These are phyloP conservation scores for Sugiyamaella xylanicola DNA, from an alignment of 1,139 yeast species.

Conservation along the genomic window DNA sequence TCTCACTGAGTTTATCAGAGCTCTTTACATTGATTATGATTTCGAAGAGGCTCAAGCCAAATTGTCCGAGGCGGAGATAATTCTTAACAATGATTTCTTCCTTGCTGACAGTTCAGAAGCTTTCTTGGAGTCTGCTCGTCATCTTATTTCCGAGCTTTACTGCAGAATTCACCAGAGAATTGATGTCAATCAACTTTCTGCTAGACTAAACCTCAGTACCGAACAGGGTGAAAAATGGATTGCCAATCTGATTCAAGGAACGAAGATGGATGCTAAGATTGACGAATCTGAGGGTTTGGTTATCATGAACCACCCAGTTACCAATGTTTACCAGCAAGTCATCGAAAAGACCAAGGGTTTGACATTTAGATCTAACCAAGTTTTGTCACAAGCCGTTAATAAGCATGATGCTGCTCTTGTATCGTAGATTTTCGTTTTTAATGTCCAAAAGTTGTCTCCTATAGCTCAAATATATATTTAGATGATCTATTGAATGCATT, in stretches of 20 bases:
- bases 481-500: not conserved
- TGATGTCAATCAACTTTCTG: constrained; percentile 48
- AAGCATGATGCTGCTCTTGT: constrained; percentile 32
- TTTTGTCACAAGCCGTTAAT: constrained; percentile 44
- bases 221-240: constrained; percentile 56
- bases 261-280: constrained; percentile 54
- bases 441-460: constrained; percentile 6
- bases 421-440: constrained; percentile 19
- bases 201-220: constrained; percentile 47
- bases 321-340: constrained; percentile 56
- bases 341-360: constrained; percentile 63
- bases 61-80: constrained; percentile 50
- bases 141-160: constrained; percentile 54
- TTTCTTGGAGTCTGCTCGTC: constrained; percentile 52
- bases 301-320: constrained; percentile 50
- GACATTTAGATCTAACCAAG: constrained; percentile 58
- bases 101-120: constrained; percentile 47
- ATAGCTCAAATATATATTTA: constrained; percentile 4
- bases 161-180: constrained; percentile 56
- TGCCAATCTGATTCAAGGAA: constrained; percentile 51
- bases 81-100: constrained; percentile 58
- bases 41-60: constrained; percentile 54
- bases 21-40: constrained; percentile 58
- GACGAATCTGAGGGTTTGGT: constrained; percentile 53
- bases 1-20: constrained; percentile 55